Evolutionary conservation across 345 rosid species (phyloP), one percentile per base, ranked within the genome.

Genomic region (Eutrema heterophyllum): DNA sequence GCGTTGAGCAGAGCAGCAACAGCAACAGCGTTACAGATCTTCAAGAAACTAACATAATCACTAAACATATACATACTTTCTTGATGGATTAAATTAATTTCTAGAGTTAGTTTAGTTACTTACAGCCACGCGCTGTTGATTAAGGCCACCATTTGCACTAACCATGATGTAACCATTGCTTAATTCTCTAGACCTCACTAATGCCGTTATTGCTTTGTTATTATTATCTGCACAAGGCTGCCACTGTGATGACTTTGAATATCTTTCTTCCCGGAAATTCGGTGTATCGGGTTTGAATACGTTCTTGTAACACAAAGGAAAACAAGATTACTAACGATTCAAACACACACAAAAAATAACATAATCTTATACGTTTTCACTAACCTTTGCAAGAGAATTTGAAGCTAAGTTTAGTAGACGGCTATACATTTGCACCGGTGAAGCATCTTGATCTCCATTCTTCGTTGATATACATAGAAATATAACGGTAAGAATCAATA

Each of bases 111-210:
- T 56, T 71, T 57, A 11, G 52, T 12, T 72, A 74, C 97, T 88
- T 82, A 91, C 98, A 46, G 97, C 98, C 2, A 94, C 97, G 27
- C 98, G 81, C 62, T 94, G 98, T 77, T 94, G 98, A 80, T 94
- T 91, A 66, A 94, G 97, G 49, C 96, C 97, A 9, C 97, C 98
- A 70, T 91, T 91, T 40, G 97, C 96, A 80, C 95, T 91, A 62
- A 94, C 88, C 78, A 87, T 60, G 39, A 89, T 73, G 72, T 88
- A 91, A 66, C 98, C 96, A 78, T 87, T 89, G 43, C 67, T 81
- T 40, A 13, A n/a, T 56, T 76, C 67, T 2, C 16, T 76, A 55
- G 76, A 74, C 76, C 76, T 85, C 77, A 67, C 91, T 86, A 15
- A 14, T 43, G 21, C 4, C 21, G 9, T 39, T 11, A 63, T 51